phyloP scores from a whole-genome alignment of 129 eudicot genomes.

The Arctium lappa region DNA sequence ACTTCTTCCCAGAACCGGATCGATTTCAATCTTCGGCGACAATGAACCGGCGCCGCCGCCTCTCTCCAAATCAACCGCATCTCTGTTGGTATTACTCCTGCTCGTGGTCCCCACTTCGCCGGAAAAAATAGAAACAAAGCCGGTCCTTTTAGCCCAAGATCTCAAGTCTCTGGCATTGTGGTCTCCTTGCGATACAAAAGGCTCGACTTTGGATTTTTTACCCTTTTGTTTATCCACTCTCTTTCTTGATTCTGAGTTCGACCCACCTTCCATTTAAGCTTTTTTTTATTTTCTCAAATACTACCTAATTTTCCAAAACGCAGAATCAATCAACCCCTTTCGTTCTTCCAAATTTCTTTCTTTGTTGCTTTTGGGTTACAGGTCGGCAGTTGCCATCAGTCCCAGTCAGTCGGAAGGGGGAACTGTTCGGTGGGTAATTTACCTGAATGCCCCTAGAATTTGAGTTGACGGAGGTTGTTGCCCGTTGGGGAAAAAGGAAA shows the following conservation, averaged over 20 bases:
- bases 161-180: constrained; percentile 83
- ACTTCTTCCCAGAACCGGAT: constrained; percentile 64
- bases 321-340: background rate
- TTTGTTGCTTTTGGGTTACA: background rate
- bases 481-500: constrained; percentile 5
- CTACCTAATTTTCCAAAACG: background rate
- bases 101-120: constrained; percentile 54
- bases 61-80: constrained; percentile 59
- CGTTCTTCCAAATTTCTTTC: background rate
- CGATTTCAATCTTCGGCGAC: constrained; percentile 59
- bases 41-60: constrained; percentile 41
- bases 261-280: constrained; percentile 73
- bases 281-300: constrained; percentile 7
- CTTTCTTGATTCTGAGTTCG: constrained; percentile 42
- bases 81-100: constrained; percentile 21
- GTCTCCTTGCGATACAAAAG: constrained; percentile 65
- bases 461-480: constrained; percentile 18
- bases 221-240: constrained; percentile 44
- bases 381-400: constrained; percentile 14
- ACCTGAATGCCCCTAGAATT: constrained; percentile 15
- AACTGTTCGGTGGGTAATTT: background rate
- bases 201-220: constrained; percentile 57
- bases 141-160: constrained; percentile 97
- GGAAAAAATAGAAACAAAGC: constrained; percentile 78
- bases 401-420: background rate